These are phyloP conservation scores for Pyrus betulifolia DNA, from an alignment of 306 rosid species.

Conservation along the genomic window DNA sequence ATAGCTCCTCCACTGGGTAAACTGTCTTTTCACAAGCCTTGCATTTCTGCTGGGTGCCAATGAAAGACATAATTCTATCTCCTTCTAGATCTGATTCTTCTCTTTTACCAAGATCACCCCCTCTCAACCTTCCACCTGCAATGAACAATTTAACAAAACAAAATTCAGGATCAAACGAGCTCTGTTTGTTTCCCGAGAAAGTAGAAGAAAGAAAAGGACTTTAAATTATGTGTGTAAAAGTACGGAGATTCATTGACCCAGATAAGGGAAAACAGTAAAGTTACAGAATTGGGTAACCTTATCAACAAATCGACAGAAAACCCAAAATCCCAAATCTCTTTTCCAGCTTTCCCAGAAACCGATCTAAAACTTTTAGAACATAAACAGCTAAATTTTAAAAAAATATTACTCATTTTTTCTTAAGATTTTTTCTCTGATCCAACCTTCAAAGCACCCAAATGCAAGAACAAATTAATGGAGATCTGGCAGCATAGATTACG, in stretches of 20 bases:
- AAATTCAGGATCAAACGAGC: slow-evolving; percentile 2
- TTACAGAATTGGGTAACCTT: background rate
- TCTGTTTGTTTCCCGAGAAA: slow-evolving; percentile 14
- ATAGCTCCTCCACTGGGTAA: slow-evolving; percentile 84
- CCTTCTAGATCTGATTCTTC: slow-evolving; percentile 51
- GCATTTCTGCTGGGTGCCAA: slow-evolving; percentile 88
- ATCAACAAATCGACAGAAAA: background rate
- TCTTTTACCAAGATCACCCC: slow-evolving; percentile 10
- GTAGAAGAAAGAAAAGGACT: background rate
- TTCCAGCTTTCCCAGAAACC: background rate
- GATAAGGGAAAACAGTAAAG: slow-evolving; percentile 1
- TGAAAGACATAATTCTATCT: slow-evolving; percentile 57
- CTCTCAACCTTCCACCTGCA: slow-evolving; percentile 5
- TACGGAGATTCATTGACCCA: background rate
- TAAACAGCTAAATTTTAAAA: background rate
- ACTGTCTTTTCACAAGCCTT: slow-evolving; percentile 94
- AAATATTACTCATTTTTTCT: background rate
- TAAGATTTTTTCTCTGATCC: background rate
- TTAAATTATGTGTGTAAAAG: background rate
- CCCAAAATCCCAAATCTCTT: background rate
- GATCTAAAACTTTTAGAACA: slow-evolving; percentile 1
- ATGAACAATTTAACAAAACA: background rate
- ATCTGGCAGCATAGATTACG: slow-evolving; percentile 7
- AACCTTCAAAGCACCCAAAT: background rate
- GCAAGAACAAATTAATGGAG: slow-evolving; percentile 1